A percentile compares a stretch with the other conserved stretches of the same genome.
These are phyloP conservation scores for Trichosporon sp. DNA, from an alignment of 1,284 basidiomycete genomes.

Conservation along the genomic window DNA sequence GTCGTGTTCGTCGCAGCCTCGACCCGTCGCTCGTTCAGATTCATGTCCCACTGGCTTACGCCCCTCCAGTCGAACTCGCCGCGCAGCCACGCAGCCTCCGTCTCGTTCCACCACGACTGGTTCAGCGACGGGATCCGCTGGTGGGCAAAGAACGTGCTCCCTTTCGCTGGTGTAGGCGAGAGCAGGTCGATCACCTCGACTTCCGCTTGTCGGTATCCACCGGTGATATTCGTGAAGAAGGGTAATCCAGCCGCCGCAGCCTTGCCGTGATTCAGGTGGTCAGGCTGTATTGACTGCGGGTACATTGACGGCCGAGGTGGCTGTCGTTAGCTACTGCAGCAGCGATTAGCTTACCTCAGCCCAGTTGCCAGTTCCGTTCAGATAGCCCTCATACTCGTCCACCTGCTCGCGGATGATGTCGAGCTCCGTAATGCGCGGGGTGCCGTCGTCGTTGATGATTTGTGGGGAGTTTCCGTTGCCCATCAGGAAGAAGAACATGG, in stretches of 20 bases:
- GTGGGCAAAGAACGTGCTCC: conserved; percentile 38
- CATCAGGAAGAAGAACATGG: conserved; percentile 51
- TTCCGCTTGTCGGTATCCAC: conserved; percentile 51
- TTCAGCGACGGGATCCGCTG: conserved; percentile 41
- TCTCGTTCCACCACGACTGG: conserved; percentile 45
- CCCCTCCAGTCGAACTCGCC: conserved; percentile 49
- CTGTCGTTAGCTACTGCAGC: conserved; percentile 31
- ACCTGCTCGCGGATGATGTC: conserved; percentile 37
- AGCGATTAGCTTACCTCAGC: conserved; percentile 43
- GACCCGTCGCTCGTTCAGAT: conserved; percentile 45
- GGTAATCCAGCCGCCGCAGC: conserved; percentile 8
- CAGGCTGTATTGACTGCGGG: conserved; percentile 41
- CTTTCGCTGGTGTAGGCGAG: conserved; percentile 16
- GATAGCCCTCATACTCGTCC: conserved; percentile 43
- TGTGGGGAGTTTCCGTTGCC: conserved; percentile 49
- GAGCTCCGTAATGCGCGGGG: conserved; percentile 44
- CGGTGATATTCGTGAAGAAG: conserved; percentile 54
- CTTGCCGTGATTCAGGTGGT: conserved; percentile 36
- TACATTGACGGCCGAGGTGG: conserved; percentile 36
- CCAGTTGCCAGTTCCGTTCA: conserved; percentile 49
- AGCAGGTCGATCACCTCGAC: conserved; percentile 38
- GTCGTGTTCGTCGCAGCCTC: conserved; percentile 1
- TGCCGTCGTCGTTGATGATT: conserved; percentile 46
- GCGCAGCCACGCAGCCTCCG: conserved; percentile 41
- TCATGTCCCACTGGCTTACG: conserved; percentile 47